Percentiles rank a stretch among this genome's conserved stretches.
These are phyloP conservation scores for Plasmodium relictum DNA, from an alignment of 169 alveolate genomes.

Conservation along the genomic window DNA sequence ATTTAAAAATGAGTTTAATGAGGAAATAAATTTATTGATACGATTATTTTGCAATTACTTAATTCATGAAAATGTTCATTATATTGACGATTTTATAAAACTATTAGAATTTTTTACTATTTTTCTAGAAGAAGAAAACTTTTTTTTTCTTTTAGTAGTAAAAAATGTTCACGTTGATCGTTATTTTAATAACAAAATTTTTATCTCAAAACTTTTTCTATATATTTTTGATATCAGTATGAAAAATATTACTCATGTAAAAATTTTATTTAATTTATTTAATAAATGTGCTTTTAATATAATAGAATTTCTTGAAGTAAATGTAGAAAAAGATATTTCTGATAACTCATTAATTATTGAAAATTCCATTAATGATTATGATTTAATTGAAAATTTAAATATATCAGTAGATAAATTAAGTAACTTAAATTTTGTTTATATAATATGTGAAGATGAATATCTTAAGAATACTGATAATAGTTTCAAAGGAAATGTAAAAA, in stretches of 20 bases:
- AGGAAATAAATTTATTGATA: constrained; percentile 25
- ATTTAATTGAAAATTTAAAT: constrained; percentile 10
- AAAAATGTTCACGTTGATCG: constrained; percentile 21
- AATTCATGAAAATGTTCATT: constrained; percentile 44
- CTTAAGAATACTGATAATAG: neutral
- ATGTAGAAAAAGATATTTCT: neutral
- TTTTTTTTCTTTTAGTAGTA: constrained; percentile 13
- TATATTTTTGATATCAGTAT: constrained; percentile 36
- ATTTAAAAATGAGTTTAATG: constrained; percentile 19
- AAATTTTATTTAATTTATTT: constrained; percentile 42
- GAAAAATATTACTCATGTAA: constrained; percentile 48
- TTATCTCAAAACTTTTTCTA: constrained; percentile 43
- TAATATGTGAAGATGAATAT: constrained; percentile 71
- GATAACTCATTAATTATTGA: neutral
- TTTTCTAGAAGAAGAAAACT: constrained; percentile 18
- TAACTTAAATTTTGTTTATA: constrained; percentile 36
- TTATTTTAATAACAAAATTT: constrained; percentile 24
- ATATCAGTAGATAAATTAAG: constrained; percentile 52
- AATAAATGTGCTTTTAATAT: constrained; percentile 39
- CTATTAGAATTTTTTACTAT: constrained; percentile 48
- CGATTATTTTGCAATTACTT: constrained; percentile 56
- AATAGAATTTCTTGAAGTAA: constrained; percentile 16
- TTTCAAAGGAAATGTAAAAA: constrained; percentile 26
- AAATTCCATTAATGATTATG: constrained; percentile 1
- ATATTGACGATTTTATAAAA: constrained; percentile 55